A percentile compares a stretch with the other conserved stretches of the same genome.
Evolutionary conservation across 2,329 filamentous ascomycete genomes (phyloP).

Genomic region (Epichloe brachyelytri): DNA sequence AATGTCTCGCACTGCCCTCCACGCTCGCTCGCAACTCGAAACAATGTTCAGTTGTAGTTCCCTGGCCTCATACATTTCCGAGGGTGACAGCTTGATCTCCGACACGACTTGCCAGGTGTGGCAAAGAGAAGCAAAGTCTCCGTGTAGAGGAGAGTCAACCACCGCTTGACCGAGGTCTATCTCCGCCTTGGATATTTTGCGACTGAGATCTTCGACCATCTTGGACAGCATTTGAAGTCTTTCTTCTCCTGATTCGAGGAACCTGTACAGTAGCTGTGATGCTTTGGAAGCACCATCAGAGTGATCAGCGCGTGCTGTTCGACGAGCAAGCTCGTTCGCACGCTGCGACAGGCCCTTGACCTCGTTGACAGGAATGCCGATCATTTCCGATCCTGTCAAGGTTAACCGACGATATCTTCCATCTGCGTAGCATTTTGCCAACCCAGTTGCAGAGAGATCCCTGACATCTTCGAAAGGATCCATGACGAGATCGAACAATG

Average conservation of each 20-base stretch:
- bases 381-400: slow-evolving; percentile 8
- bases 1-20: slow-evolving; percentile 61
- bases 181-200: slow-evolving; percentile 50
- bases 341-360: slow-evolving; percentile 35
- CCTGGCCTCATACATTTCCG: slow-evolving; percentile 23
- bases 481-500: slow-evolving; percentile 66
- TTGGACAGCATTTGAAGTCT: slow-evolving; percentile 39
- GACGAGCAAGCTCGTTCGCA: slow-evolving; percentile 46
- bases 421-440: slow-evolving; percentile 35
- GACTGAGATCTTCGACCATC: slow-evolving; percentile 49
- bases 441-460: slow-evolving; percentile 36
- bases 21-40: slow-evolving; percentile 52
- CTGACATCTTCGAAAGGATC: slow-evolving; percentile 92
- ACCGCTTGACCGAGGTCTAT: slow-evolving; percentile 54
- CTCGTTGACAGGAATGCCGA: slow-evolving; percentile 14
- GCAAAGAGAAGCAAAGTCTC: slow-evolving; percentile 53
- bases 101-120: slow-evolving; percentile 41
- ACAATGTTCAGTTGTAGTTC: slow-evolving; percentile 44
- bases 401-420: slow-evolving; percentile 18
- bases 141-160: slow-evolving; percentile 53
- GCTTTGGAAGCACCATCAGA: slow-evolving; percentile 79
- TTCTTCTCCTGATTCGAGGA: slow-evolving; percentile 30
- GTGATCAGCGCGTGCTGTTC: slow-evolving; percentile 76
- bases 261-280: slow-evolving; percentile 55
- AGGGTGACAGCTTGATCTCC: slow-evolving; percentile 24